These are phyloP conservation scores for Epichloe glyceriae DNA, from an alignment of 2,329 filamentous ascomycete genomes.

Conservation along the genomic window DNA sequence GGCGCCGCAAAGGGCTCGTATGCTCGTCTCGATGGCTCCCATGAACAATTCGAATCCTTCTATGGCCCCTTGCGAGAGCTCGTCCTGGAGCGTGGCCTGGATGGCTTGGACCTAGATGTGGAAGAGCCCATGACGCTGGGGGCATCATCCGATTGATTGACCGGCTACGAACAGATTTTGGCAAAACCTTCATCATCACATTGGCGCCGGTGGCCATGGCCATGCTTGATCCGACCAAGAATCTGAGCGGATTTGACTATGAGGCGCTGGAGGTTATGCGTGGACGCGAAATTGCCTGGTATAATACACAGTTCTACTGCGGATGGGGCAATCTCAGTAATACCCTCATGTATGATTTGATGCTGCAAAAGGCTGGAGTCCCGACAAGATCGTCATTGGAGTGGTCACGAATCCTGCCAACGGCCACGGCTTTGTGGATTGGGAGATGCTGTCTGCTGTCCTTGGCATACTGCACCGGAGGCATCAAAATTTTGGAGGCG, in stretches of 20 bases:
- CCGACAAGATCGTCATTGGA: constrained; percentile 64
- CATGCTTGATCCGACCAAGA: constrained; percentile 37
- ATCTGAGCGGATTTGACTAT: constrained; percentile 76
- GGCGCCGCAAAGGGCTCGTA: constrained; percentile 71
- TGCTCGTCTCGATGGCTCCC: constrained; percentile 38
- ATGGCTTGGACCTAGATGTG: constrained; percentile 67
- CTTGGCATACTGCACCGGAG: constrained; percentile 27
- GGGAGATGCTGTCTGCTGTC: constrained; percentile 32
- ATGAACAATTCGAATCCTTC: constrained; percentile 55
- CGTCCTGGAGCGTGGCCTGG: constrained; percentile 46
- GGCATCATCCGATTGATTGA: constrained; percentile 57
- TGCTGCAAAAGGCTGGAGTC: constrained; percentile 53
- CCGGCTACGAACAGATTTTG: constrained; percentile 56
- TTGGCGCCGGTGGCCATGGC: constrained; percentile 73
- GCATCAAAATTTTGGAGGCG: constrained; percentile 64
- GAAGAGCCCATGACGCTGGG: constrained; percentile 61
- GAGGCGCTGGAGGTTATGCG: constrained; percentile 55
- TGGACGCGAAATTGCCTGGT: constrained; percentile 61
- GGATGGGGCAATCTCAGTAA: constrained; percentile 56
- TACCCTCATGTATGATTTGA: constrained; percentile 34
- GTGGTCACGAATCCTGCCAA: constrained; percentile 69
- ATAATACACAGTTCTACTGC: constrained; percentile 89
- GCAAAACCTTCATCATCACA: constrained; percentile 59
- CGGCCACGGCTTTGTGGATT: constrained; percentile 41
- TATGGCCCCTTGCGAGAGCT: constrained; percentile 57